Evolutionary conservation across 768 basidiomycete genomes (phyloP).

Genomic region (Roridomyces roridus): DNA sequence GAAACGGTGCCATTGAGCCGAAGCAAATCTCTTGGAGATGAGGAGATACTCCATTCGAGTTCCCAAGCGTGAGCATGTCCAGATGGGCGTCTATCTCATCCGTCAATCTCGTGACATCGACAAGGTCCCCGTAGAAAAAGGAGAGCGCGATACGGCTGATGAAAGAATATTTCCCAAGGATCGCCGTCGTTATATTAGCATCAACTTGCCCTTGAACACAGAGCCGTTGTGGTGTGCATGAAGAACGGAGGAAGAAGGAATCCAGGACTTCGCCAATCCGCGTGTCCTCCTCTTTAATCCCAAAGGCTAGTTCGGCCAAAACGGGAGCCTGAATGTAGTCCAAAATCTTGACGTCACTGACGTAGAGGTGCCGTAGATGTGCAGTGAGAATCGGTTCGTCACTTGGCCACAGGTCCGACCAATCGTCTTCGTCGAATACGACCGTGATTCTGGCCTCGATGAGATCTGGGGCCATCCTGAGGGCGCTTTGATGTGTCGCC

Average conservation of each 20-base stretch:
- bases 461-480: slow-evolving; percentile 1
- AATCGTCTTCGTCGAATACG: neutral
- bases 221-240: neutral
- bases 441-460: neutral
- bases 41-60: too few species aligned
- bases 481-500: neutral
- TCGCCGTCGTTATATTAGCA: too few species aligned
- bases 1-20: too few species aligned
- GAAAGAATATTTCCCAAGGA: too few species aligned
- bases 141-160: too few species aligned
- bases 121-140: too few species aligned
- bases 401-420: neutral
- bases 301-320: neutral
- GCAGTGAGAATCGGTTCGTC: neutral
- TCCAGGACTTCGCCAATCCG: neutral
- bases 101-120: too few species aligned
- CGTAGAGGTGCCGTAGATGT: neutral
- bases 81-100: too few species aligned
- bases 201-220: neutral
- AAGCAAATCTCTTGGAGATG: too few species aligned
- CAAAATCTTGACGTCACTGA: neutral
- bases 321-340: neutral
- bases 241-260: neutral
- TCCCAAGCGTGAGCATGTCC: too few species aligned
- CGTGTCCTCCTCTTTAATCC: neutral